Evolutionary conservation across 805 yeast genomes (phyloP).

Genomic region (Candida broadrunensis): DNA sequence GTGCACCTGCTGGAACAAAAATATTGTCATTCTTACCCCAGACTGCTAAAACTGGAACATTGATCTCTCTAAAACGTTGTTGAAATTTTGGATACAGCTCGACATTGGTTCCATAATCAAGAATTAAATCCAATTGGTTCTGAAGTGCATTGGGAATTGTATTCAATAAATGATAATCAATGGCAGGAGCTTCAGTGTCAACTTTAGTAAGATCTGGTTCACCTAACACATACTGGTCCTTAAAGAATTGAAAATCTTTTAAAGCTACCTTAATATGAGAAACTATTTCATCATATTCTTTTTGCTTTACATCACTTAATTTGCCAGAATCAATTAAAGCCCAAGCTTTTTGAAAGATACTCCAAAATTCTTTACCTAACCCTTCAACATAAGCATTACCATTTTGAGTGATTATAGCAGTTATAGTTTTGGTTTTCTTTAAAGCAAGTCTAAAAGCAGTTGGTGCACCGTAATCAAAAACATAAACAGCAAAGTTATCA

Average conservation of each 20-base stretch:
- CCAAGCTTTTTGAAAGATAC: slow-evolving; percentile 32
- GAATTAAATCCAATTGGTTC: slow-evolving; percentile 30
- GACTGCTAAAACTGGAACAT: slow-evolving; percentile 31
- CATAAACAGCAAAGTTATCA: slow-evolving; percentile 27
- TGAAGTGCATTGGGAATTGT: slow-evolving; percentile 18
- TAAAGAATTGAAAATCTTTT: slow-evolving; percentile 13
- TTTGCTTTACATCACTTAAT: slow-evolving; percentile 5
- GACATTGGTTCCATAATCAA: slow-evolving; percentile 34
- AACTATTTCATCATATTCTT: slow-evolving; percentile 7
- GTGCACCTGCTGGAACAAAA: slow-evolving; percentile 34
- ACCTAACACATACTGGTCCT: slow-evolving; percentile 30
- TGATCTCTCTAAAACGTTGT: slow-evolving; percentile 21
- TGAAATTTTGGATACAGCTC: slow-evolving; percentile 35
- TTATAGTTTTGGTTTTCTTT: slow-evolving; percentile 22
- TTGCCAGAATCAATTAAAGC: slow-evolving; percentile 10
- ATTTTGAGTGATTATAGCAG: slow-evolving; percentile 36
- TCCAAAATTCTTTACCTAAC: slow-evolving; percentile 35
- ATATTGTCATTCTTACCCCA: slow-evolving; percentile 44
- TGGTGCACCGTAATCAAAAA: slow-evolving; percentile 47
- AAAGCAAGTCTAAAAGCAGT: slow-evolving; percentile 37
- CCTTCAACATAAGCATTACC: slow-evolving; percentile 47
- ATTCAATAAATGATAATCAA: slow-evolving; percentile 25
- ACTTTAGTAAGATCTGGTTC: slow-evolving; percentile 17
- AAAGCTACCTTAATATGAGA: slow-evolving; percentile 7
- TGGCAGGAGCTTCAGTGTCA: slow-evolving; percentile 27